A percentile compares a stretch with the other conserved stretches of the same genome.
phyloP scores from a whole-genome alignment of 192 early-diverging fungal genomes.

The Chytriomyces confervae region DNA sequence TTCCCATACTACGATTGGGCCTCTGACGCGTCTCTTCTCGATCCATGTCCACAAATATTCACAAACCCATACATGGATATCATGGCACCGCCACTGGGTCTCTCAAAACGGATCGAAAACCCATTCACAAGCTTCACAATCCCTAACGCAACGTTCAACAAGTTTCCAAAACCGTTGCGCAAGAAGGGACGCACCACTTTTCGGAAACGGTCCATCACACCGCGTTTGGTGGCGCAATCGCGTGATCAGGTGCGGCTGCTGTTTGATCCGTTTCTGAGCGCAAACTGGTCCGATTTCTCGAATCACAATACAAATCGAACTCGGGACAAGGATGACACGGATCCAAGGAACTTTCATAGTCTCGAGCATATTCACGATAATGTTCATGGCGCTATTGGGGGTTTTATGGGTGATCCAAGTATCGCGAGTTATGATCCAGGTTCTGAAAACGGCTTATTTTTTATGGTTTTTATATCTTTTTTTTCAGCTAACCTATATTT shows the following conservation, averaged over 20 bases:
- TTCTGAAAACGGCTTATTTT: too few species aligned
- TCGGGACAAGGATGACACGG: not conserved
- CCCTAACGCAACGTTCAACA: not conserved
- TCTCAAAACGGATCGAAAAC: not conserved
- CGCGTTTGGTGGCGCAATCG: not conserved
- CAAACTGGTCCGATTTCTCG: constrained; percentile 14
- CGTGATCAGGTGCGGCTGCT: constrained; percentile 8
- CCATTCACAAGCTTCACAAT: constrained; percentile 10
- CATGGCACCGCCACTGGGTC: not conserved
- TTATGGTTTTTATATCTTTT: too few species aligned
- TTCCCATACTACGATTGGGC: constrained; percentile 24
- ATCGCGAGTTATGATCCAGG: constrained; percentile 14
- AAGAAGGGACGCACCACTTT: not conserved
- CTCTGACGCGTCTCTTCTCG: not conserved
- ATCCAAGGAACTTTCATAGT: constrained; percentile 15
- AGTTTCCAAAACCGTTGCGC: not conserved
- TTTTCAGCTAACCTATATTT: too few species aligned
- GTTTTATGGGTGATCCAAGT: constrained; percentile 12
- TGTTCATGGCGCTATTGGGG: constrained; percentile 14
- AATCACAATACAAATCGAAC: constrained; percentile 5
- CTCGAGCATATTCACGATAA: constrained; percentile 25
- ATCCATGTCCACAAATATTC: not conserved
- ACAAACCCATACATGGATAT: not conserved
- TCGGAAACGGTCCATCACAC: not conserved
- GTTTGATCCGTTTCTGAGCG: constrained; percentile 1